A percentile compares a stretch with the other conserved stretches of the same genome.
These are phyloP conservation scores for Chalciporus sphaerocephalus DNA, from an alignment of 768 basidiomycete genomes.

Conservation along the genomic window DNA sequence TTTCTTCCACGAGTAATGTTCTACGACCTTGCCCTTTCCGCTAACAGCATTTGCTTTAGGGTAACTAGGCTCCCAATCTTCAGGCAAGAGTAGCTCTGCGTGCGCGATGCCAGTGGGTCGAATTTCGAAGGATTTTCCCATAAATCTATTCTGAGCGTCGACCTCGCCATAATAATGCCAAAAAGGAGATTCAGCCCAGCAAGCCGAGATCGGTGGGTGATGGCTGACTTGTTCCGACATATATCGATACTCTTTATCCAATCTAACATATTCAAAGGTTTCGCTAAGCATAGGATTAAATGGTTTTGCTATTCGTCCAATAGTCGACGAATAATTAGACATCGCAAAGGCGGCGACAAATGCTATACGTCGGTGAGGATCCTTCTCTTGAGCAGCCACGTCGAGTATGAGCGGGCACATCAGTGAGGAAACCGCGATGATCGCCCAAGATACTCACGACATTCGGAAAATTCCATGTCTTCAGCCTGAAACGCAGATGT, in stretches of 20 bases:
- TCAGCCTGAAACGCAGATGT: constrained; percentile 51
- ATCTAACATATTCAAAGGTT: constrained; percentile 88
- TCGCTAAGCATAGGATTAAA: constrained; percentile 96
- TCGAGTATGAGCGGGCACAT: constrained; percentile 54
- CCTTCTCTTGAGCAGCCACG: constrained; percentile 69
- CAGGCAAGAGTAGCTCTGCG: constrained; percentile 73
- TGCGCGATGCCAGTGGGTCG: constrained; percentile 93
- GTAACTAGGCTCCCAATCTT: constrained; percentile 57
- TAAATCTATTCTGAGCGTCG: constrained; percentile 94
- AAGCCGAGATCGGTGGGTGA: constrained; percentile 95
- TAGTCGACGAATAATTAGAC: constrained; percentile 96
- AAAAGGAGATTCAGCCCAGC: constrained; percentile 84
- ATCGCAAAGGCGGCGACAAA: constrained; percentile 96
- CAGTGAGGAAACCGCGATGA: constrained; percentile 4
- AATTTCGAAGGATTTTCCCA: constrained; percentile 96
- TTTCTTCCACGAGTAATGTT: constrained; percentile 96
- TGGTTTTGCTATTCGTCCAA: constrained; percentile 94
- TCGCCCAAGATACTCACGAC: constrained; percentile 47
- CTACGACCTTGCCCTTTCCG: constrained; percentile 56
- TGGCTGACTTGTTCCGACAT: constrained; percentile 96
- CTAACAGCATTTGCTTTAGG: constrained; percentile 48
- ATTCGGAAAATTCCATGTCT: constrained; percentile 97
- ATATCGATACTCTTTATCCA: constrained; percentile 88
- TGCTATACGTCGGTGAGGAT: constrained; percentile 79
- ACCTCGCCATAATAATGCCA: constrained; percentile 96